Evolutionary conservation across 2,329 filamentous ascomycete species (phyloP), one percentile per base, ranked within the genome.

Genomic region (Pseudogymnoascus destructans): DNA sequence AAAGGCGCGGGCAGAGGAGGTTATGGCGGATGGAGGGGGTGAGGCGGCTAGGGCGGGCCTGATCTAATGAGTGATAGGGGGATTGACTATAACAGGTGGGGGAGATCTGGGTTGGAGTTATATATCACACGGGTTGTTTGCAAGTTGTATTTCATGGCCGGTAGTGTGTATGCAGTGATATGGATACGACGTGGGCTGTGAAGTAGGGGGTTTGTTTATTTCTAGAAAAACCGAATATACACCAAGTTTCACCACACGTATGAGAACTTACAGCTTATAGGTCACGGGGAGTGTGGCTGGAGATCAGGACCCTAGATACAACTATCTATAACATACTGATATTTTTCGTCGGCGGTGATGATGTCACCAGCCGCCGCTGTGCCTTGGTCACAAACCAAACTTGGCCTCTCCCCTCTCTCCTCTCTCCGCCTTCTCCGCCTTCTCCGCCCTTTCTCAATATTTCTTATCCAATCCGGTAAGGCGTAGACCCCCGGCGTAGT

Each of bases 41-140:
- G 81, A 84, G 70, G 78, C 76, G 17, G 80, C 81, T 0, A 70
- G 80, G 59, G 81, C 81, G n/a, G 79, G 80, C 9, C 25, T 52
- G 46, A 52, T 52, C n/a, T 52, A 52, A 32, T 52, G 25, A 13
- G 25, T 32, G 46, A 15, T 11, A 8, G 9, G 36, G 10, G 36
- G 17, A 11, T 19, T 40, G 9, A 6, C 9, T 35, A 35, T 35
- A 4, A 19, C 15, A n/a, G 19, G 3, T 33, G 49, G n/a, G 21
- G 10, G 35, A 21, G 13, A 23, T 40, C 10, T 9, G 17, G 19
- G 54, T 35, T 27, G 54, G 54, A 56, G 46, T 52, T 52, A 52
- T 52, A 52, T 52, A 52, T 52, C 46, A 52, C 46, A 52, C n/a
- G 25, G 25, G 15, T 52, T 52, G 25, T 19, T 52, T 52, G 42